A percentile compares a stretch with the other conserved stretches of the same genome.
phyloP scores from a whole-genome alignment of 805 yeast species.

The Soucietia sequanensis region DNA sequence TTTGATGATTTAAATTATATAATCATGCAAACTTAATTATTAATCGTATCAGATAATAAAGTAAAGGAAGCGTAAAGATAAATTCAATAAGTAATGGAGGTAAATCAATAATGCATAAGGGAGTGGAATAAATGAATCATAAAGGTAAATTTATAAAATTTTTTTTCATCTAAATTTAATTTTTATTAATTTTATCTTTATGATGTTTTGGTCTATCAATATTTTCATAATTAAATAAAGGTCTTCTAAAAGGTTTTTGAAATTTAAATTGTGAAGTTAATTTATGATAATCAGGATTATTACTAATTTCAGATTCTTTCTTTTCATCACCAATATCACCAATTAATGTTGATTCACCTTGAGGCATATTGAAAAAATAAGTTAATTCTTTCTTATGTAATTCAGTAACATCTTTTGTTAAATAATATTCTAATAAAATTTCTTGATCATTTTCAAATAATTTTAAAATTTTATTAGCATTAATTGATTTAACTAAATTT shows the following conservation, averaged over 20 bases:
- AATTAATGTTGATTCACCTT: constrained; percentile 20
- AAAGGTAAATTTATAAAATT: too few relatives aligned
- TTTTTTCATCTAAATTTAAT: too few relatives aligned
- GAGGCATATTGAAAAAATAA: constrained; percentile 17
- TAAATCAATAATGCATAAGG: too few relatives aligned
- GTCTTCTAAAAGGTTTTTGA: constrained; percentile 22
- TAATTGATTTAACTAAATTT: constrained; percentile 13
- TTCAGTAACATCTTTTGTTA: constrained; percentile 23
- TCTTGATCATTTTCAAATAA: constrained; percentile 20
- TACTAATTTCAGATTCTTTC: constrained; percentile 8
- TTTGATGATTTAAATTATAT: too few relatives aligned
- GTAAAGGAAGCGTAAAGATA: too few relatives aligned
- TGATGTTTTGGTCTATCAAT: constrained; percentile 24
- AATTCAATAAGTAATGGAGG: too few relatives aligned
- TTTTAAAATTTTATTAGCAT: constrained; percentile 16
- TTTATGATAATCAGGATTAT: constrained; percentile 18
- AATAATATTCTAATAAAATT: constrained; percentile 23
- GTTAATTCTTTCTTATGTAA: constrained; percentile 22
- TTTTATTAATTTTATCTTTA: neutral
- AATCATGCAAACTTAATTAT: too few relatives aligned
- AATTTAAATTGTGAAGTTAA: constrained; percentile 19
- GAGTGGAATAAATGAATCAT: too few relatives aligned
- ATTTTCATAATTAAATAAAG: constrained; percentile 25
- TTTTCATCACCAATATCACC: constrained; percentile 17
- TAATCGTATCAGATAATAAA: too few relatives aligned